phyloP scores from a whole-genome alignment of 768 basidiomycete genomes.

The Hypsizygus marmoreus region DNA sequence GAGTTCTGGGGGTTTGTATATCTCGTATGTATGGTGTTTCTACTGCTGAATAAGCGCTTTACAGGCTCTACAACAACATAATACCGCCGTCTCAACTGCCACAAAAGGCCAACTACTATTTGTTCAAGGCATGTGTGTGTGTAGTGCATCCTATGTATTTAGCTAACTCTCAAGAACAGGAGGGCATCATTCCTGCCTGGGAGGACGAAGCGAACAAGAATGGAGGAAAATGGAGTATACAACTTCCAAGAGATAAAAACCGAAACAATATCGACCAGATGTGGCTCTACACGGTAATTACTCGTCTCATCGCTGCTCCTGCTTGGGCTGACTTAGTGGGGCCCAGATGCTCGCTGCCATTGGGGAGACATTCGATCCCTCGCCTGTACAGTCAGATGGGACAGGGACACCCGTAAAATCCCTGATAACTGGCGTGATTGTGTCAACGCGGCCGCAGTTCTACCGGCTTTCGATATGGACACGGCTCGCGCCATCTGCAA shows the following conservation, averaged over 20 bases:
- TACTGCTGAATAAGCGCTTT: conserved; percentile 18
- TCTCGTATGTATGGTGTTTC: conserved; percentile 4
- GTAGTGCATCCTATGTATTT: background rate
- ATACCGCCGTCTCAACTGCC: conserved; percentile 92
- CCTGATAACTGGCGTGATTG: conserved; percentile 91
- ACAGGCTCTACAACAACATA: conserved; percentile 93
- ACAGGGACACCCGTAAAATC: conserved; percentile 47
- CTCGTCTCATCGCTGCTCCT: background rate
- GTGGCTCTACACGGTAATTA: conserved; percentile 94
- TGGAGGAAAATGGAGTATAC: conserved; percentile 99
- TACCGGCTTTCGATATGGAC: conserved; percentile 99
- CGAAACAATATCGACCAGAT: conserved; percentile 82
- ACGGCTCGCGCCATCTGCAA: conserved; percentile 65
- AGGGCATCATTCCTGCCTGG: conserved; percentile 96
- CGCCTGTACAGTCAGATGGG: conserved; percentile 55
- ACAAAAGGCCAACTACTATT: conserved; percentile 98
- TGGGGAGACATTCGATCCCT: conserved; percentile 97
- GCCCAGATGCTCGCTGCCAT: conserved; percentile 97
- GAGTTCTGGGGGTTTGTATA: conserved; percentile 91
- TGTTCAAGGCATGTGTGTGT: conserved; percentile 79
- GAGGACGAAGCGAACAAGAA: conserved; percentile 96
- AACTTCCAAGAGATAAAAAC: conserved; percentile 95
- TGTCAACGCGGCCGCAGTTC: conserved; percentile 91
- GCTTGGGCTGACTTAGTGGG: conserved; percentile 3
- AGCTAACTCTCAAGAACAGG: conserved; percentile 46